phyloP scores from a whole-genome alignment of 257 asterid species.

The Forsythia viridissima region DNA sequence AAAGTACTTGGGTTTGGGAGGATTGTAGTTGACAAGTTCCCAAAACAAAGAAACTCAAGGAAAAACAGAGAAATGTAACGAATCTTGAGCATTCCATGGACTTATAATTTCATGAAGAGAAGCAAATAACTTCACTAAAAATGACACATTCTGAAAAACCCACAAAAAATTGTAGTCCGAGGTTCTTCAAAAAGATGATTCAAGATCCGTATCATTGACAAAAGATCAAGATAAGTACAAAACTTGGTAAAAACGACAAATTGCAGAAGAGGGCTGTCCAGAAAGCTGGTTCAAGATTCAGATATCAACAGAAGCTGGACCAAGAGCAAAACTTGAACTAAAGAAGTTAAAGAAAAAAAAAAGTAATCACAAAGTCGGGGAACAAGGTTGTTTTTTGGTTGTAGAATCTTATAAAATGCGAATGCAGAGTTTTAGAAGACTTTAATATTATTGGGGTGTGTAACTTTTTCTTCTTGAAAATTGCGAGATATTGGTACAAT shows the following conservation, averaged over 20 bases:
- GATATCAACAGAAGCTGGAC: constrained; percentile 9
- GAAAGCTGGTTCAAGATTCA: not conserved
- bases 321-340: not conserved
- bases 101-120: constrained; percentile 18
- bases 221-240: not conserved
- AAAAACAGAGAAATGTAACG: constrained; percentile 25
- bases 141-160: constrained; percentile 17
- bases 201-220: not conserved
- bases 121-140: constrained; percentile 3
- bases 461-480: constrained; percentile 36
- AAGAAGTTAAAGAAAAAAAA: not conserved
- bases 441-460: constrained; percentile 22
- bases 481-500: constrained; percentile 19
- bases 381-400: constrained; percentile 24
- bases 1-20: constrained; percentile 59
- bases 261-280: not conserved
- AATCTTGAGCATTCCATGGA: constrained; percentile 37
- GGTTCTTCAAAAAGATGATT: not conserved
- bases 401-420: constrained; percentile 15
- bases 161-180: constrained; percentile 9
- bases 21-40: constrained; percentile 49
- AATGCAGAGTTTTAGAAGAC: constrained; percentile 4
- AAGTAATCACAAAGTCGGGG: not conserved
- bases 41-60: constrained; percentile 45
- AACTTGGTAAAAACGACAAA: not conserved